Evolutionary conservation across 352 stramenopile species (phyloP).

Genomic region (Pythium guiyangense): DNA sequence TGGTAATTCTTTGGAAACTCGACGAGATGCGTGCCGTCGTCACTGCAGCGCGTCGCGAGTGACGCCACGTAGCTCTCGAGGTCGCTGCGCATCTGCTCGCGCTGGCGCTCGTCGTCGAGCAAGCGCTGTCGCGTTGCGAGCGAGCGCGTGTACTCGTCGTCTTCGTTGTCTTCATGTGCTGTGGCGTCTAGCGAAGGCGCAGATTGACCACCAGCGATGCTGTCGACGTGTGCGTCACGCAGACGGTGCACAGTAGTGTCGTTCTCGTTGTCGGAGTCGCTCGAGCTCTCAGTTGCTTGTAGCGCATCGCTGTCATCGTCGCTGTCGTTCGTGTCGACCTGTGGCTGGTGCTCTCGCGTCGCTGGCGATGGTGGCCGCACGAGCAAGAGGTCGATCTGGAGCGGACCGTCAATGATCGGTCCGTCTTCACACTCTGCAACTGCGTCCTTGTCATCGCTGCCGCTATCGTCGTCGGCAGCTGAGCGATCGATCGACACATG

Average conservation of each 20-base stretch:
- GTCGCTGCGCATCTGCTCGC: constrained; percentile 35
- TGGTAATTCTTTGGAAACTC: constrained; percentile 61
- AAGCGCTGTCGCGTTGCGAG: constrained; percentile 10
- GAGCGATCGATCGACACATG: neutral
- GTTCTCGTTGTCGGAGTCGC: too few relatives aligned
- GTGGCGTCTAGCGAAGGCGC: too few relatives aligned
- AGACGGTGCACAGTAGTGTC: too few relatives aligned
- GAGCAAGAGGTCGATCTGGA: neutral
- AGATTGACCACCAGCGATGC: neutral
- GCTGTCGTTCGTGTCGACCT: neutral
- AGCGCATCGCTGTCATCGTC: neutral
- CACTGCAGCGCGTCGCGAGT: constrained; percentile 29
- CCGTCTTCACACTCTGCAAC: neutral
- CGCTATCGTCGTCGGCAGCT: neutral
- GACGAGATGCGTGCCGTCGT: constrained; percentile 42
- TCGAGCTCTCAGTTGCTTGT: neutral
- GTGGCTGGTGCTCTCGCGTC: neutral
- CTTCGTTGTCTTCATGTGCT: neutral
- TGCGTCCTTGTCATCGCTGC: neutral
- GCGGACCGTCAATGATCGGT: neutral
- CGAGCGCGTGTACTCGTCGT: constrained; percentile 23
- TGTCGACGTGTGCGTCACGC: neutral
- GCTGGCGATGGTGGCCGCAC: neutral
- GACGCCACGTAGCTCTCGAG: constrained; percentile 42
- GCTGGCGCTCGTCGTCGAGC: constrained; percentile 25